These are phyloP conservation scores for Malus fusca DNA, from an alignment of 306 rosid genomes.

Conservation along the genomic window DNA sequence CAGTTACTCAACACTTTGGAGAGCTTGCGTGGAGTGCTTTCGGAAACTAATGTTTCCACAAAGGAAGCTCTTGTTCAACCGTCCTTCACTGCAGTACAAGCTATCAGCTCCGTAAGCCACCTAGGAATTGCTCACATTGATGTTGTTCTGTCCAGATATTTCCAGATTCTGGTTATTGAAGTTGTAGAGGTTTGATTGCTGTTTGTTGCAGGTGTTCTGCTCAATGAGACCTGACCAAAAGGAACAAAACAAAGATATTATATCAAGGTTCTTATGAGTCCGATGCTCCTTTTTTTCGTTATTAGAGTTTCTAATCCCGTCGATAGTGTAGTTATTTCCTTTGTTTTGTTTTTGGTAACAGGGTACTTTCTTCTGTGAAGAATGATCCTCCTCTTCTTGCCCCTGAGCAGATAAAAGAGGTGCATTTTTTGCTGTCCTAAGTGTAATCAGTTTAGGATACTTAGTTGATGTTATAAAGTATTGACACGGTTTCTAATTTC, in stretches of 20 bases:
- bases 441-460: neutral
- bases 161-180: neutral
- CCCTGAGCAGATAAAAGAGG: slow-evolving; percentile 60
- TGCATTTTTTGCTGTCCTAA: slow-evolving; percentile 17
- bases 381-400: slow-evolving; percentile 39
- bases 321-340: slow-evolving; percentile 19
- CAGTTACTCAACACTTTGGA: slow-evolving; percentile 35
- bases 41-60: slow-evolving; percentile 20
- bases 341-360: slow-evolving; percentile 30
- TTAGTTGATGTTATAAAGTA: slow-evolving; percentile 20
- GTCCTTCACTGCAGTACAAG: slow-evolving; percentile 40
- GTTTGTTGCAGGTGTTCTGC: slow-evolving; percentile 47
- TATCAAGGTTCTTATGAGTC: slow-evolving; percentile 43
- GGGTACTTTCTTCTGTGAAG: slow-evolving; percentile 58
- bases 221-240: slow-evolving; percentile 43
- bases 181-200: neutral
- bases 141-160: neutral
- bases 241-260: slow-evolving; percentile 35
- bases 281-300: neutral
- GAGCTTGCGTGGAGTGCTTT: slow-evolving; percentile 37
- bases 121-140: neutral
- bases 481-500: slow-evolving; percentile 19
- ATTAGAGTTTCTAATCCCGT: neutral
- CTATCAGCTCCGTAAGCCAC: slow-evolving; percentile 58
- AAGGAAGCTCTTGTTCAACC: slow-evolving; percentile 42